Evolutionary conservation across 2,329 filamentous ascomycete genomes (phyloP), one percentile per base, ranked within the genome.

Genomic region (Epichloe glyceriae): DNA sequence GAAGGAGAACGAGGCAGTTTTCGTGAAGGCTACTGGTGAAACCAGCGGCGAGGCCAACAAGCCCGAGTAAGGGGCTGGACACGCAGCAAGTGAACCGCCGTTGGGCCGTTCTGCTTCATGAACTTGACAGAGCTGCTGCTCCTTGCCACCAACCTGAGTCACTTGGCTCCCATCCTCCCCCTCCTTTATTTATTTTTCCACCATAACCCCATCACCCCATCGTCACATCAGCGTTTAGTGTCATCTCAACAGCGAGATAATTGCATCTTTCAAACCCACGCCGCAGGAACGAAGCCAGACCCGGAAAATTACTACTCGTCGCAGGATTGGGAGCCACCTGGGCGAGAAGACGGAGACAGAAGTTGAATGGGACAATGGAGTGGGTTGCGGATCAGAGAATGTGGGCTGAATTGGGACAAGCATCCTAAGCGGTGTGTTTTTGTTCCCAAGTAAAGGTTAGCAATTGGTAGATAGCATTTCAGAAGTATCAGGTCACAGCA

Each of bases 1-100:
- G 76, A 83, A 91, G 74, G 89, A 95, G 68, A 98, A 97, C 72
- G 89, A 93, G 77, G 81, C 79, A 58, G 76, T 95, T 52, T 94
- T 96, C 74, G 73, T 72, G 58, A 73, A 78, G 67, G 46, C 46
- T 15, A 62, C 61, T 33, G 61, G 61, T 50, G 58, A 60, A 45
- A 30, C 48, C 41, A 19, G 15, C 40, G 17, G 19, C 35, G 20
- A 46, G 19, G 30, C 47, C 35, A 45, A 38, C 43, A 52, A 47
- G 47, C 2, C 51, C 33, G 51, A 52, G 45, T 52, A 52, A 47
- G 14, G 12, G 47, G n/a, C 22, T 22, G 43, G 42, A 47, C 15
- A 22, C 15, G 30, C 14, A 40, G 39, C 51, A 39, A 47, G 41
- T 30, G 12, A 34, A 48, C 19, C 19, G 15, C 20, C 30, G 34